A percentile compares a stretch with the other conserved stretches of the same genome.
These are phyloP conservation scores for Aureobasidium leucospermi DNA, from an alignment of 2,329 filamentous ascomycete species.

Conservation along the genomic window DNA sequence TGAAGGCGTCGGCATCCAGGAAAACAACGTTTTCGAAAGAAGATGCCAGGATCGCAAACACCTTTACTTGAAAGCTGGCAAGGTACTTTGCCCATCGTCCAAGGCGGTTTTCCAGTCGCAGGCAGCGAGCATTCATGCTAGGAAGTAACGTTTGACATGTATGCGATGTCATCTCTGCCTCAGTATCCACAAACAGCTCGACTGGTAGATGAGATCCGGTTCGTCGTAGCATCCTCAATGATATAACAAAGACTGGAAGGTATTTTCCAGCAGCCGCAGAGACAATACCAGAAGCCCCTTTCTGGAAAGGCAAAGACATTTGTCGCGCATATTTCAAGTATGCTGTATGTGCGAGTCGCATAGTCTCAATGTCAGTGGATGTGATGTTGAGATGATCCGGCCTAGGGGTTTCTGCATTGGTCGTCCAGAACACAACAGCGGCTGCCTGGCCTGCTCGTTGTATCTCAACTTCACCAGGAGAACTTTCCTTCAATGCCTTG, in stretches of 20 bases:
- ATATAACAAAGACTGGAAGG: conserved; percentile 12
- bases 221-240: conserved; percentile 33
- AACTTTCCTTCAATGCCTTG: not conserved
- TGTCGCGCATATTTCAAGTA: not conserved
- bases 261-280: conserved; percentile 10
- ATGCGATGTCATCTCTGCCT: conserved; percentile 35
- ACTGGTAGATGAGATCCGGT: conserved; percentile 38
- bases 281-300: conserved; percentile 3
- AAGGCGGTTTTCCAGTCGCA: conserved; percentile 39
- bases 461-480: not conserved
- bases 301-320: not conserved
- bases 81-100: conserved; percentile 10
- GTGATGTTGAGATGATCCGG: conserved; percentile 8
- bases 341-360: not conserved
- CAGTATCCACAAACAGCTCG: conserved; percentile 38
- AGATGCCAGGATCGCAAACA: conserved; percentile 43
- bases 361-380: not conserved
- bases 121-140: conserved; percentile 35
- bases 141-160: conserved; percentile 39
- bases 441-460: not conserved
- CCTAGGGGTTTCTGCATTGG: not conserved
- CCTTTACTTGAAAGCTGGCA: conserved; percentile 40
- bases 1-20: conserved; percentile 42
- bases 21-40: conserved; percentile 44
- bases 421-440: conserved; percentile 6